Conservation (phyloP, 306 rosid species). For the Arachis hypogaea region DNA sequence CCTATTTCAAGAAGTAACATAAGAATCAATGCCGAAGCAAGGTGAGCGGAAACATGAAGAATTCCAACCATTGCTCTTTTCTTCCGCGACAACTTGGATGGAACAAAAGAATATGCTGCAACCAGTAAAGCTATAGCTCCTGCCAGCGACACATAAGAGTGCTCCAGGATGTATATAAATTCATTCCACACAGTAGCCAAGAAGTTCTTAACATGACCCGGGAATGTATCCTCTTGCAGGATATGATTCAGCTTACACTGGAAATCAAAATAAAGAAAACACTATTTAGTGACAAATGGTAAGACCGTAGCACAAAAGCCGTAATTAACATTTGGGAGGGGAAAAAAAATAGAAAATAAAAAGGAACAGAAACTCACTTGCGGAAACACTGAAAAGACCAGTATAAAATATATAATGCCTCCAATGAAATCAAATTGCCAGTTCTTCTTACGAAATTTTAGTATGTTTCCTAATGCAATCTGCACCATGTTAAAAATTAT, state of each 20-base stretch:
- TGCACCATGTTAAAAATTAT: conserved; percentile 44
- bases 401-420: conserved; percentile 88
- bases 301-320: conserved; percentile 4
- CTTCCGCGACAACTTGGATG: conserved; percentile 82
- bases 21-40: conserved; percentile 82
- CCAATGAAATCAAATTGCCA: conserved; percentile 99
- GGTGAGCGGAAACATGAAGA: conserved; percentile 93
- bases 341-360: conserved; percentile 8
- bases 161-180: conserved; percentile 70
- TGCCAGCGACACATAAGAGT: conserved; percentile 70
- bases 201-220: conserved; percentile 81
- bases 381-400: conserved; percentile 95
- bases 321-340: not conserved
- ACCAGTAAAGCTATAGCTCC: conserved; percentile 76
- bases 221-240: conserved; percentile 78
- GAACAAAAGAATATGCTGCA: conserved; percentile 78
- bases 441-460: conserved; percentile 94
- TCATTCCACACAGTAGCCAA: conserved; percentile 82
- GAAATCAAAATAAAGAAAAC: conserved; percentile 41
- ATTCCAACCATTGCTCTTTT: conserved; percentile 76
- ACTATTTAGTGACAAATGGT: conserved; percentile 36
- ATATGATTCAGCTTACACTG: conserved; percentile 92
- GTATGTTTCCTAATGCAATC: conserved; percentile 94
- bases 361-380: conserved; percentile 61
- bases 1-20: conserved; percentile 95